These are phyloP conservation scores for Glycine tomentella DNA, from an alignment of 306 rosid species.

Conservation along the genomic window DNA sequence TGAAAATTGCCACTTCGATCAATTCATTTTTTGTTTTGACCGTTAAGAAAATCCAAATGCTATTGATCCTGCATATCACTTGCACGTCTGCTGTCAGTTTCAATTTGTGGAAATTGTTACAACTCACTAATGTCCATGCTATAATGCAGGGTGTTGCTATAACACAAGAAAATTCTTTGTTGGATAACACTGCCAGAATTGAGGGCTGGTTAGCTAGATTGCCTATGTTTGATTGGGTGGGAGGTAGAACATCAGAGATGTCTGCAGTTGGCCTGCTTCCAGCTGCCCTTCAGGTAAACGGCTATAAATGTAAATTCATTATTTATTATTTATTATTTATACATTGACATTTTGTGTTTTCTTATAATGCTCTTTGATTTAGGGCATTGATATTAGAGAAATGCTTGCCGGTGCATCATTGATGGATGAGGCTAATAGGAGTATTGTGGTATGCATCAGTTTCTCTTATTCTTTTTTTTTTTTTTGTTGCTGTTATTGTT, in stretches of 20 bases:
- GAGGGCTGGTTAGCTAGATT: conserved; percentile 98
- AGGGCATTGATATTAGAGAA: conserved; percentile 91
- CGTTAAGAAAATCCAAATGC: not conserved
- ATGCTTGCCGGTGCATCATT: conserved; percentile 89
- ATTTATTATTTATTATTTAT: not conserved
- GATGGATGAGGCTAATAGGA: conserved; percentile 93
- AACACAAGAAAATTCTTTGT: conserved; percentile 90
- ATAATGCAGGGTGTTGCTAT: conserved; percentile 89
- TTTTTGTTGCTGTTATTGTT: not conserved
- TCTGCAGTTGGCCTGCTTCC: conserved; percentile 99
- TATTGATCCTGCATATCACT: conserved; percentile 30
- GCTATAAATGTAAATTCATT: conserved; percentile 39
- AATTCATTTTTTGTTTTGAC: conserved; percentile 27
- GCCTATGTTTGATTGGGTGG: conserved; percentile 99
- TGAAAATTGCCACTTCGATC: not conserved
- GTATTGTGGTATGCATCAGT: conserved; percentile 69
- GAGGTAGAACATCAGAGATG: conserved; percentile 97
- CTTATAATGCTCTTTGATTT: conserved; percentile 47
- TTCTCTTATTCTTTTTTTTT: conserved; percentile 40
- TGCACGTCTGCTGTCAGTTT: conserved; percentile 33
- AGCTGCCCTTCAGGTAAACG: conserved; percentile 94
- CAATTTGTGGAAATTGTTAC: conserved; percentile 31
- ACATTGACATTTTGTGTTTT: conserved; percentile 23
- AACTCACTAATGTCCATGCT: conserved; percentile 34
- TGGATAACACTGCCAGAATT: conserved; percentile 97